Evolutionary conservation across 768 basidiomycete genomes (phyloP).

Genomic region (Lanmaoa pseudosensibilis): DNA sequence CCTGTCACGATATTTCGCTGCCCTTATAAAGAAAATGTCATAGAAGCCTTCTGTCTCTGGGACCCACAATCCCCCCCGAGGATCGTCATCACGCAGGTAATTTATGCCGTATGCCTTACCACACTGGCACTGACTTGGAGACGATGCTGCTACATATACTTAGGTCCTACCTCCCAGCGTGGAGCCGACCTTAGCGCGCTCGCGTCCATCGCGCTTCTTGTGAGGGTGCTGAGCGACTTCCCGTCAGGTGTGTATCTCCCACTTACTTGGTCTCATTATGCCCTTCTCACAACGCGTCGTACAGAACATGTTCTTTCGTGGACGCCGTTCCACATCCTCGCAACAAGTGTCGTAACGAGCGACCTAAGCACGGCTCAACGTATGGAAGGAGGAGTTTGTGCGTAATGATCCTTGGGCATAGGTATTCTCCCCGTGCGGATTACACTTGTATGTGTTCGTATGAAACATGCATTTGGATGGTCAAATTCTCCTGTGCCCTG

Average conservation of each 20-base stretch:
- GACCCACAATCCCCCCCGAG: slow-evolving; percentile 35
- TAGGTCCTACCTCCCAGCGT: slow-evolving; percentile 41
- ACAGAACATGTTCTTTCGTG: slow-evolving; percentile 35
- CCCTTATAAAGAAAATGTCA: slow-evolving; percentile 34
- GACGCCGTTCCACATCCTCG: slow-evolving; percentile 63
- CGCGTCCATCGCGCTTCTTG: slow-evolving; percentile 77
- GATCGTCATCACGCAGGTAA: slow-evolving; percentile 33
- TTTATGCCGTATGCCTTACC: slow-evolving; percentile 23
- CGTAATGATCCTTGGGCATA: slow-evolving; percentile 19
- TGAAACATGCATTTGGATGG: slow-evolving; percentile 17
- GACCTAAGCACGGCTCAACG: slow-evolving; percentile 69
- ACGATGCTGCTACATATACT: slow-evolving; percentile 1
- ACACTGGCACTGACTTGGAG: slow-evolving; percentile 11
- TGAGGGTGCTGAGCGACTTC: slow-evolving; percentile 60
- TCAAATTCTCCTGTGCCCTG: background rate
- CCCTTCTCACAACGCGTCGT: slow-evolving; percentile 13
- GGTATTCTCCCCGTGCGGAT: slow-evolving; percentile 8
- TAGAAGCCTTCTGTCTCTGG: slow-evolving; percentile 22
- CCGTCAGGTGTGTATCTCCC: slow-evolving; percentile 42
- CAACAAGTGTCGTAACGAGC: slow-evolving; percentile 76
- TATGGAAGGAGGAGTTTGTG: slow-evolving; percentile 51
- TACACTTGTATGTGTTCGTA: slow-evolving; percentile 7
- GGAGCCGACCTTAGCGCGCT: slow-evolving; percentile 51
- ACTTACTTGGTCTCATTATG: background rate
- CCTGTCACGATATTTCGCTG: slow-evolving; percentile 18